Base-by-base conservation (phyloP, 257 asterid species). In the Primulina huaijiensis region DNA sequence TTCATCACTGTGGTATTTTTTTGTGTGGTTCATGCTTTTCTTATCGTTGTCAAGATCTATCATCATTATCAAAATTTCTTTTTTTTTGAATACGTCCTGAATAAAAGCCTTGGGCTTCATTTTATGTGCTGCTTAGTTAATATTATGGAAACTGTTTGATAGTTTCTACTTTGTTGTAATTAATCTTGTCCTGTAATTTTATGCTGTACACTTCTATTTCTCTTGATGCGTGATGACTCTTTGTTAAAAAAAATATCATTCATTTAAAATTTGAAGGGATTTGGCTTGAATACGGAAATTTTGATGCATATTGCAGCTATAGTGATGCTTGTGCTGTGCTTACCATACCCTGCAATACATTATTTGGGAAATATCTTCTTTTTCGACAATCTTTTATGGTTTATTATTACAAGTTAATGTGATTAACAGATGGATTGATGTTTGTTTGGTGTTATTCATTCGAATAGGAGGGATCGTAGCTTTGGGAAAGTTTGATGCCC, bases 401-500 rank as follows among this genome's bases (percentile, higher is more conserved):
- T 3, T 58, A 21, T 3, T 12, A 16, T 34, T 57, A 43, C 64
- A 19, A 58, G 56, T 60, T 34, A 8, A 65, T 64, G 40, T 40
- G 70, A 23, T 35, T 29, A 65, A 25, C 57, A 68, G 29, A 59
- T 71, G 34, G 16, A 71, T 33, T 65, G 53, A 75, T 64, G 55
- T 30, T 21, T 31, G 70, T 31, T 70, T 76, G 72, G 37, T 40
- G 71, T 11, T 58, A 33, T 27, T 60, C 53, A 3, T 68, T 65
- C 62, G 50, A 40, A 73, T 66, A 90, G 99, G 99, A 57, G 99
- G 97, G 62, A 81, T 93, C 64, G 97, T 93, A 57, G 99, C 99
- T 65, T 71, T 93, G 77, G 99, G 99, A 69, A 93, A 90, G 84
- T 93, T 93, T 74, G 99, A 93, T 77, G 99, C 99, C 69, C 97